Conservation (phyloP, 2,329 filamentous ascomycete species). For the Penicillium hordei region DNA sequence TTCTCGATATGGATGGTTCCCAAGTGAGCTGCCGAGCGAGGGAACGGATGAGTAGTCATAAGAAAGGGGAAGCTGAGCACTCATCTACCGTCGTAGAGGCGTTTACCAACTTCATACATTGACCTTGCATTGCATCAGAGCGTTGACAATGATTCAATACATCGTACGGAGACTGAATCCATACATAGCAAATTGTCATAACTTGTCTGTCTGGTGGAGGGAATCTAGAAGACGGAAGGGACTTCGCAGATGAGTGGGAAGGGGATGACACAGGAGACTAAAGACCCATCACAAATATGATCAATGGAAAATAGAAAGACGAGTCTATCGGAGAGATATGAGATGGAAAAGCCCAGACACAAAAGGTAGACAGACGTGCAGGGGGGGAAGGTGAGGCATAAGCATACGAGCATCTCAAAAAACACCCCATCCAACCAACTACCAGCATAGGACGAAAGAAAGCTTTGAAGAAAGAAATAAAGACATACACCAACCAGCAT, state of each 20-base stretch:
- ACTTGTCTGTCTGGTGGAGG: neutral
- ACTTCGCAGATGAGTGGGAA: neutral
- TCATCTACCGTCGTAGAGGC: neutral
- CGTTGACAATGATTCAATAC: neutral
- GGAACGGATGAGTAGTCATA: constrained; percentile 20
- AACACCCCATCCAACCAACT: constrained; percentile 11
- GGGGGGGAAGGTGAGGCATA: constrained; percentile 1
- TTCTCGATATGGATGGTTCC: constrained; percentile 50
- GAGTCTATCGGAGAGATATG: neutral
- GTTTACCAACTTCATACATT: too few species aligned
- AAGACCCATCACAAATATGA: neutral
- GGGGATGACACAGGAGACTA: neutral
- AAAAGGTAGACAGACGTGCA: neutral
- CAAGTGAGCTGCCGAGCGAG: constrained; percentile 51
- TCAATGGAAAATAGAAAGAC: neutral
- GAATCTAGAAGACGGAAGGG: neutral
- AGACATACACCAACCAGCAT: constrained; percentile 25
- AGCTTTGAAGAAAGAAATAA: constrained; percentile 10
- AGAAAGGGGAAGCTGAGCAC: constrained; percentile 13
- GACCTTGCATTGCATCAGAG: neutral
- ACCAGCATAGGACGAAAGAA: constrained; percentile 6
- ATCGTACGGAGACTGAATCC: neutral
- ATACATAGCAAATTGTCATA: neutral
- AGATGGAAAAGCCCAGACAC: neutral
- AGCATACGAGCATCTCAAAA: constrained; percentile 5